Conservation (phyloP, 805 yeast genomes). For the Candida easanensis region DNA sequence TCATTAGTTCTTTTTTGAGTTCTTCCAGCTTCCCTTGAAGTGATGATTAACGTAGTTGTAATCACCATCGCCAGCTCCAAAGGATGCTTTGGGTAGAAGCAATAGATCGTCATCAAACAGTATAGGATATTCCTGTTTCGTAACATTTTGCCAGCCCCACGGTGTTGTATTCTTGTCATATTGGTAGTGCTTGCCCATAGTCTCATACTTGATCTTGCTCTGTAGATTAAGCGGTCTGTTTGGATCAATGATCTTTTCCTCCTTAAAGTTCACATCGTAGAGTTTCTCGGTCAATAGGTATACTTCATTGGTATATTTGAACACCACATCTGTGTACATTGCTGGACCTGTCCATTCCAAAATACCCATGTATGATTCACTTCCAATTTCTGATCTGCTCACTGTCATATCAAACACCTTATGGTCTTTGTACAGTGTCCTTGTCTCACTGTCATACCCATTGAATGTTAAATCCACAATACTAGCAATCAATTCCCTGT, state of each 20-base stretch:
- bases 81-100: slow-evolving; percentile 63
- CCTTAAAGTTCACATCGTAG: slow-evolving; percentile 6
- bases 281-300: slow-evolving; percentile 4
- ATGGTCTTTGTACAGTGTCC: slow-evolving; percentile 24
- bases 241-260: slow-evolving; percentile 14
- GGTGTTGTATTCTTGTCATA: slow-evolving; percentile 13
- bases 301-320: slow-evolving; percentile 31
- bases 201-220: slow-evolving; percentile 8
- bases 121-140: slow-evolving; percentile 18
- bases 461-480: slow-evolving; percentile 51
- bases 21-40: slow-evolving; percentile 66
- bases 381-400: slow-evolving; percentile 42
- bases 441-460: slow-evolving; percentile 31
- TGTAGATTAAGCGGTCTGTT: slow-evolving; percentile 13
- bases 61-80: slow-evolving; percentile 45
- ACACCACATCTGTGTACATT: slow-evolving; percentile 45
- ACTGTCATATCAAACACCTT: slow-evolving; percentile 30
- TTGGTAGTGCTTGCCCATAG: slow-evolving; percentile 9
- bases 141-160: slow-evolving; percentile 18
- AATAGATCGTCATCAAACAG: slow-evolving; percentile 56
- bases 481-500: slow-evolving; percentile 51
- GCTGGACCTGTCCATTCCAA: slow-evolving; percentile 54
- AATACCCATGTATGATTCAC: slow-evolving; percentile 56
- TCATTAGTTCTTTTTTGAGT: no score
- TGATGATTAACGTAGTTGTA: slow-evolving; percentile 47